Evolutionary conservation across 495 filamentous ascomycete genomes (phyloP), one percentile per base, ranked within the genome.

Genomic region (Platismatia glauca): DNA sequence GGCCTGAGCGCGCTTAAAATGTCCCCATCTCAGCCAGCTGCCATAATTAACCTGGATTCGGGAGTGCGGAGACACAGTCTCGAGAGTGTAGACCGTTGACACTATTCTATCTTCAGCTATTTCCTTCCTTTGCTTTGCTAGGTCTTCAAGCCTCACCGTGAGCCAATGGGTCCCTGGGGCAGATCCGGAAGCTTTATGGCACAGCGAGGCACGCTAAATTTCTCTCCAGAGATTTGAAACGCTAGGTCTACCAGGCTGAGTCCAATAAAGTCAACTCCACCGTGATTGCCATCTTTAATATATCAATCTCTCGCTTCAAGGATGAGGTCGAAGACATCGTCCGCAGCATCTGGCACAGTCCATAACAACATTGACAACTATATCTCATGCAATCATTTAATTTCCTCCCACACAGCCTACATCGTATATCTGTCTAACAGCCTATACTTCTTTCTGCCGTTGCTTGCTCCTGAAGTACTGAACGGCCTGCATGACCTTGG

Each of bases 301-400:
- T 66, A 63, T 64, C 61, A 64, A 35, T 57, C 41, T 50, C 39
- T 60, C 56, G 38, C 24, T 57, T 34, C 60, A 57, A 64, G 65
- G 65, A 67, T 67, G 65, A 60, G 57, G 52, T 55, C 22, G 39
- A 64, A 55, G 44, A 56, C 33, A 15, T n/a, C 35, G 64, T 59
- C 67, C 67, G 67, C 67, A 69, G 67, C 67, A 67, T 37, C 67
- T 60, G 67, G 65, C 67, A 61, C 65, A 69, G 62, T 62, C 39
- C 41, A 35, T 41, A 57, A 50, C 9, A 55, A 20, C 24, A 39
- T n/a, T 15, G 16, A 48, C 24, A 8, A 37, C 57, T 18, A 33
- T 58, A 44, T 39, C 16, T 57, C 39, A 56, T 44, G 64, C 31
- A 7, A 33, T 64, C 61, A 61, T 64, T 38, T 63, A 53, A 58